Evolutionary conservation across 768 basidiomycete species (phyloP).

Genomic region (Macrolepiota dolichaula): DNA sequence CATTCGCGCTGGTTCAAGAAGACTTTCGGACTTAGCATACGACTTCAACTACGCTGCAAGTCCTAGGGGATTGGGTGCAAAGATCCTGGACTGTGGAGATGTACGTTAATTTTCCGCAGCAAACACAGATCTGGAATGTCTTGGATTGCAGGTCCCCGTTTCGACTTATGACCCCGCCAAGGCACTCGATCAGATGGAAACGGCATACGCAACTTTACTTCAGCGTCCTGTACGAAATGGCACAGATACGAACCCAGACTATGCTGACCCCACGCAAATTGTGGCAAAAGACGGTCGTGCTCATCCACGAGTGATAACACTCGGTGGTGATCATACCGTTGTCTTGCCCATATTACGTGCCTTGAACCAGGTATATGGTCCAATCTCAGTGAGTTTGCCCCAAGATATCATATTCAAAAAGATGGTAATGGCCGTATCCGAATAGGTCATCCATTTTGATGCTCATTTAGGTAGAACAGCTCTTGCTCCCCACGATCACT

Average conservation of each 20-base stretch:
- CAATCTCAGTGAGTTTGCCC: conserved; percentile 48
- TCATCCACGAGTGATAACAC: conserved; percentile 78
- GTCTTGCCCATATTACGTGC: conserved; percentile 62
- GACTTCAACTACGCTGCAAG: conserved; percentile 51
- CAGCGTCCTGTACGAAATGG: not conserved
- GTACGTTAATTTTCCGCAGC: conserved; percentile 26
- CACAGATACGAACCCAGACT: not conserved
- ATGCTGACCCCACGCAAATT: not conserved
- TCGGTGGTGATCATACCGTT: conserved; percentile 89
- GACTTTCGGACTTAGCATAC: conserved; percentile 46
- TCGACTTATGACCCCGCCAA: conserved; percentile 56
- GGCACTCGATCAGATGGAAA: conserved; percentile 67
- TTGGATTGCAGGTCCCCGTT: conserved; percentile 18
- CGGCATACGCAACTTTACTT: conserved; percentile 48
- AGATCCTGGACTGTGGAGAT: conserved; percentile 66
- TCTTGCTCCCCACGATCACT: conserved; percentile 13
- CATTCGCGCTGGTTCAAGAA: conserved; percentile 56
- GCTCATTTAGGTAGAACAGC: conserved; percentile 52
- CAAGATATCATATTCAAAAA: not conserved
- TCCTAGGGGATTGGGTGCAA: conserved; percentile 43
- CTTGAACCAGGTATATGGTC: conserved; percentile 72
- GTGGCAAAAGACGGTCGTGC: conserved; percentile 41
- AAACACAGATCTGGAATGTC: not conserved
- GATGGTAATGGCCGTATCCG: not conserved
- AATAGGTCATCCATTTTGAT: conserved; percentile 75